phyloP scores from a whole-genome alignment of 2,329 filamentous ascomycete genomes.

The Niveomyces coronatus region DNA sequence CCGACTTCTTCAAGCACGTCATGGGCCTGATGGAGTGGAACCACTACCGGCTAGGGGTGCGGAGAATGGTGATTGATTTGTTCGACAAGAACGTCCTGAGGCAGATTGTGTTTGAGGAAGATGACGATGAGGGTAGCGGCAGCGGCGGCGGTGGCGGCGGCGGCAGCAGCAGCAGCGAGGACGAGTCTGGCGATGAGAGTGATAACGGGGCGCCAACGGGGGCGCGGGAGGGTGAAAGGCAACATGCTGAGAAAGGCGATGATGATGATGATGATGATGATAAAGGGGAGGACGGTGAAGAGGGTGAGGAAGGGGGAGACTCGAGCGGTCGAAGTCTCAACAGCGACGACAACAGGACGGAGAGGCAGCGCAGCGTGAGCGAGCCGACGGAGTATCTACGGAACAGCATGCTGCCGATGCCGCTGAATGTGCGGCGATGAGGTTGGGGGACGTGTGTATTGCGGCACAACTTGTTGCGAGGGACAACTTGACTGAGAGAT shows the following conservation, averaged over 20 bases:
- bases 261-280: too few relatives aligned
- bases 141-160: conserved; percentile 59
- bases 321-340: conserved; percentile 27
- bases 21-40: conserved; percentile 80
- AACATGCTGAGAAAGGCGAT: conserved; percentile 10
- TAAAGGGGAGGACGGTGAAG: conserved; percentile 47
- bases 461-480: too few relatives aligned
- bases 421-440: conserved; percentile 23
- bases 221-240: conserved; percentile 10
- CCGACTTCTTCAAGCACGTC: conserved; percentile 72
- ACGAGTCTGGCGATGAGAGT: conserved; percentile 33
- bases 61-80: conserved; percentile 83
- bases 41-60: conserved; percentile 77
- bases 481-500: too few relatives aligned
- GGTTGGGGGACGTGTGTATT: background rate
- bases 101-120: conserved; percentile 64
- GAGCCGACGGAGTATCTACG: conserved; percentile 27
- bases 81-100: conserved; percentile 87
- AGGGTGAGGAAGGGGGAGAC: conserved; percentile 23
- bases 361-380: conserved; percentile 45
- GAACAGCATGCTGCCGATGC: conserved; percentile 23
- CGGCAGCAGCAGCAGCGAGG: conserved; percentile 54
- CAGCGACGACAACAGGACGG: conserved; percentile 38
- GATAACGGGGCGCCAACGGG: conserved; percentile 8
- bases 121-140: conserved; percentile 46